Evolutionary conservation across 2,329 filamentous ascomycete genomes (phyloP), one percentile per base, ranked within the genome.

Genomic region (Aureobasidium sp.): DNA sequence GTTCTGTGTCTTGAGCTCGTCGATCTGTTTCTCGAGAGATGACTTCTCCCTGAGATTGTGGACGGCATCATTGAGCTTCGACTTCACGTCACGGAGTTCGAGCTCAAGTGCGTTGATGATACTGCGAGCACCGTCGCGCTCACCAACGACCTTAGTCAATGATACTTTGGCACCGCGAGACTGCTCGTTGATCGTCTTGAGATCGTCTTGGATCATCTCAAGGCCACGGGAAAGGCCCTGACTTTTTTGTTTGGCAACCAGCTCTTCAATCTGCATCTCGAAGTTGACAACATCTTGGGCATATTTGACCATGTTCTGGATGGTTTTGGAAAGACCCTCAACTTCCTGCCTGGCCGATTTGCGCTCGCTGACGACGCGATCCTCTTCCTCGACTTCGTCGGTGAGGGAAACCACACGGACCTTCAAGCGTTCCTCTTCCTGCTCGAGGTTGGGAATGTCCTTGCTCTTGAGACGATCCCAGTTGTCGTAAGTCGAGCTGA

Each of bases 1-100:
- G 65, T 86, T 89, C 45, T 87, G 82, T 11, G 83, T 83, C 69
- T 86, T 90, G 66, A 90, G 82, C 61, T 88, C 83, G 63, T 90
- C 85, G 35, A 97, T 85, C 65, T 91, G 89, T 44, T 78, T 77
- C 64, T 85, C 79, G 24, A 96, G 78, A 47, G 83, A 82, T 42
- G 82, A 81, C 77, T 92, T 96, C 74, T 90, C 91, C 71, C 95
- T 91, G 29, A 97, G 79, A 68, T 92, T 86, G 63, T 88, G 86
- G 52, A 82, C 81, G 1, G 88, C 85, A 58, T 82, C 83, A 67
- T 82, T 86, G 57, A 97, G 80, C 66, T 88, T 88, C 70, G 87
- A 88, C 64, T 82, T 84, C 44, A 89, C 77, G 73, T 95, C 89
- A 68, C 89, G 87, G 63, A 86, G 81, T 70, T 94, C 86, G 5